Conservation (phyloP, 2,329 filamentous ascomycete species). For the Xylaria polymorpha region DNA sequence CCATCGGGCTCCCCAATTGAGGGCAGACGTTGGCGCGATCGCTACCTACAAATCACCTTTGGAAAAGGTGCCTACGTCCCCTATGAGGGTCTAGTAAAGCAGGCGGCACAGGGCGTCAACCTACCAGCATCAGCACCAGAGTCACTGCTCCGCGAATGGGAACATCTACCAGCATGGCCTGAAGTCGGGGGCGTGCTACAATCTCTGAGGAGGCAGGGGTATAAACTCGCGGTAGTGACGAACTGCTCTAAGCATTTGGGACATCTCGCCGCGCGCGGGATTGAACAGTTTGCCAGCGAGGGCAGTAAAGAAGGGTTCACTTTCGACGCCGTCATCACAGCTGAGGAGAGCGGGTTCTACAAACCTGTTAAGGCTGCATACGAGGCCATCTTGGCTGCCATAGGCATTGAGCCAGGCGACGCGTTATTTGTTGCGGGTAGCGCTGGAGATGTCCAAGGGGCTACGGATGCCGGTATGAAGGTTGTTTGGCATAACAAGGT, state of each 20-base stretch:
- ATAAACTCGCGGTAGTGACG: slow-evolving; percentile 34
- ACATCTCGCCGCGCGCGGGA: slow-evolving; percentile 16
- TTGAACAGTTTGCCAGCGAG: slow-evolving; percentile 19
- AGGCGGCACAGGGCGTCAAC: slow-evolving; percentile 26
- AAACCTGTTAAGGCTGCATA: slow-evolving; percentile 33
- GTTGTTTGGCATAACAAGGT: slow-evolving; percentile 36
- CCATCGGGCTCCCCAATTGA: slow-evolving; percentile 25
- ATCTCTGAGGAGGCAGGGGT: slow-evolving; percentile 20
- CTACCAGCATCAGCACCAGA: slow-evolving; percentile 32
- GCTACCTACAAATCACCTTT: slow-evolving; percentile 33
- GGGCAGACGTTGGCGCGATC: slow-evolving; percentile 30
- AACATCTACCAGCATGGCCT: slow-evolving; percentile 23
- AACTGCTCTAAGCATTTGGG: slow-evolving; percentile 35
- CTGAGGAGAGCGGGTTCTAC: slow-evolving; percentile 35
- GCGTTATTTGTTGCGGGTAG: slow-evolving; percentile 36
- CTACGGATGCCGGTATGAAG: slow-evolving; percentile 27
- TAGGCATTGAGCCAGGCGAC: slow-evolving; percentile 16
- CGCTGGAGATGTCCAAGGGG: slow-evolving; percentile 34
- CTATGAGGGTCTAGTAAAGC: slow-evolving; percentile 34
- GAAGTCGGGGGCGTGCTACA: slow-evolving; percentile 20
- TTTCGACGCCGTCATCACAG: slow-evolving; percentile 34
- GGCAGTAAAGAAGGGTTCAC: not conserved
- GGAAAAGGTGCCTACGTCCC: slow-evolving; percentile 29
- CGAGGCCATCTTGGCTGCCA: slow-evolving; percentile 14
- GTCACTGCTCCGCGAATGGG: slow-evolving; percentile 18